Base-by-base conservation (phyloP, 257 asterid genomes). In the Solanum stenotomum region DNA sequence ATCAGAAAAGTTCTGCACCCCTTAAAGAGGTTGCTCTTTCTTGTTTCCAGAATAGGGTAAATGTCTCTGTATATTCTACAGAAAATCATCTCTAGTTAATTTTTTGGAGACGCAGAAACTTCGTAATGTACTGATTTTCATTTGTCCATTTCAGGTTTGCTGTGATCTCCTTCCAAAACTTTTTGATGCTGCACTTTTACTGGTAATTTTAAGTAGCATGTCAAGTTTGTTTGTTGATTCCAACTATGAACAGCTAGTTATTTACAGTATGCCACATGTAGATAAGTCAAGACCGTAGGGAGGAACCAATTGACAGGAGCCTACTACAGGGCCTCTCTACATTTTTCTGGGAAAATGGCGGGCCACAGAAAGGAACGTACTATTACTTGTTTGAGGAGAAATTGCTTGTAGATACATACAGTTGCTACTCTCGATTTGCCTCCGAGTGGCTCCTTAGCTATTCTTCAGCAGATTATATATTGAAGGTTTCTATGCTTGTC, bases 91-190 rank as follows among this genome's bases (percentile, higher is more conserved):
- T 20, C 46, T 16, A 5, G 9, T 29, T 14, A 33, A 59, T 1
- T 81, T 10, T 9, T 46, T 81, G 40, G 52, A 18, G 85, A 46
- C 20, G 20, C 70, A 82, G n/a, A 82, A 46, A 40, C 65, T 71
- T 84, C 23, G 3, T 67, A 67, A 40, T 67, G 22, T 42, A 31
- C 82, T 71, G 59, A 65, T 68, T 85, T 85, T 56, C 46, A 13
- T 76, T 88, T 84, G 72, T 29, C 44, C 70, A 74, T 35, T 52
- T 84, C 90, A 88, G 90, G 88, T 84, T 83, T 88, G 90, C 87
- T 84, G 33, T 77, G 78, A 61, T 88, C 46, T 88, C 71, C 40
- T 44, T 52, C 87, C 76, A 38, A 56, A 35, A 74, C 22, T 88
- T 65, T 52, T 88, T 70, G 87, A 85, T 59, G 85, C 90, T 84